Base-by-base conservation (phyloP, 2,329 filamentous ascomycete species). In the Hymenoscyphus fraxineus region DNA sequence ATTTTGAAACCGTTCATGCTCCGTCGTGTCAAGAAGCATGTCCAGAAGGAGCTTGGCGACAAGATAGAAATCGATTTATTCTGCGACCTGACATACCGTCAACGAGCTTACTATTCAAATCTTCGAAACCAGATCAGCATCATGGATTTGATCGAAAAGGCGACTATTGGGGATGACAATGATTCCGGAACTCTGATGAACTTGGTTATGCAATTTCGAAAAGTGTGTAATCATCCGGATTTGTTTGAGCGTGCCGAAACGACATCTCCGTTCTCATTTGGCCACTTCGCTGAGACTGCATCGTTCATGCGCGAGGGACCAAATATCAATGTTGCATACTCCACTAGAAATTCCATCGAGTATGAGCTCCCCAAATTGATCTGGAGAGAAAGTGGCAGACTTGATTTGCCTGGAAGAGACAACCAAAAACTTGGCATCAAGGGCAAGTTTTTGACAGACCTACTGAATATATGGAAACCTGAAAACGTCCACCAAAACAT, bases 1-100 rank as follows among this genome's bases (percentile, higher is more conserved):
- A 99, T 99, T 71, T 80, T 99, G 70, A 98, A 99, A 80, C 95
- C 95, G 0, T 99, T 99, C 82, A 99, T 99, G 95, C 86, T 99
- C 76, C 92, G 95, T 72, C 94, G 95, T 86, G 92, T 99, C 79
- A 99, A 99, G 87, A 98, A 98, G 81, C 94, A 99, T 77, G 95
- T 99, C 59, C 95, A 99, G 77, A 97, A 98, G 78, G 95, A 99
- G 77, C 87, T 99, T 59, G 95, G 95, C 58, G 95, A 99, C 85
- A 99, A 99, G 87, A 96, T 98, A 65, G 95, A 99, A 78, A 82
- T 92, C 67, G 95, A 99, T 73, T 86, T 99, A 65, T 98, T 94
- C 85, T 99, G 95, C 77, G 90, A 99, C 72, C 86, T 99, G 68
- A 98, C 95, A 0, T 98, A 98, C 78, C 89, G 95, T 70, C 95